A percentile compares a stretch with the other conserved stretches of the same genome.
phyloP scores from a whole-genome alignment of 345 rosid genomes.

The Geranium rotundifolium region DNA sequence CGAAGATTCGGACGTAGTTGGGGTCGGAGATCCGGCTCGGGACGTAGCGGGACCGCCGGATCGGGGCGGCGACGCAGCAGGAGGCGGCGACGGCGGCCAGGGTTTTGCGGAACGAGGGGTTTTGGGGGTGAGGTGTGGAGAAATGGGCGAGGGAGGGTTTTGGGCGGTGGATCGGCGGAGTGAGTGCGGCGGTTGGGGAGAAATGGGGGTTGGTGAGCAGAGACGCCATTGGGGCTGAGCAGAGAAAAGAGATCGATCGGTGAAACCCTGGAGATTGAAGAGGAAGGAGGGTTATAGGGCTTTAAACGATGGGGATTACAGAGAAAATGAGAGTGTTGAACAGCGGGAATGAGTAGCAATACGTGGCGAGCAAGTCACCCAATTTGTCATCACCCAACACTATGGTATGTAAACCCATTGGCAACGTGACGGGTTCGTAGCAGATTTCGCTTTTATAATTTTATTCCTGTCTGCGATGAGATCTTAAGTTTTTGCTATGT shows the following conservation, averaged over 20 bases:
- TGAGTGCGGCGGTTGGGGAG: neutral
- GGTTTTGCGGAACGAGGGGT: slow-evolving; percentile 15
- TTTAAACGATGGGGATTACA: neutral
- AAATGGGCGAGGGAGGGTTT: neutral
- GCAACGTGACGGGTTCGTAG: too few relatives aligned
- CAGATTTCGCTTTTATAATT: too few relatives aligned
- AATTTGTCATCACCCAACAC: too few relatives aligned
- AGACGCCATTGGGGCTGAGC: neutral
- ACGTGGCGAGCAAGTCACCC: too few relatives aligned
- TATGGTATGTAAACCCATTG: too few relatives aligned
- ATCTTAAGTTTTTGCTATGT: too few relatives aligned
- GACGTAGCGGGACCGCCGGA: slow-evolving; percentile 49
- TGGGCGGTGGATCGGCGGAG: neutral
- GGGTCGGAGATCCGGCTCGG: slow-evolving; percentile 69
- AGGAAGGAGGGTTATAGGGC: neutral
- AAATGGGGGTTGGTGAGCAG: neutral
- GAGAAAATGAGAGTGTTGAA: too few relatives aligned
- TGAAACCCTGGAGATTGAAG: neutral
- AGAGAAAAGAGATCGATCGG: neutral
- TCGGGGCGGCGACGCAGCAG: slow-evolving; percentile 10
- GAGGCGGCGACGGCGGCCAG: slow-evolving; percentile 4
- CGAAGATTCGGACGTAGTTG: slow-evolving; percentile 72
- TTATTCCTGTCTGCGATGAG: too few relatives aligned
- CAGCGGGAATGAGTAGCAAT: too few relatives aligned
- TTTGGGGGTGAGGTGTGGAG: neutral